A percentile compares a stretch with the other conserved stretches of the same genome.
phyloP scores from a whole-genome alignment of 2,329 filamentous ascomycete species.

The Penicillium olsonii region DNA sequence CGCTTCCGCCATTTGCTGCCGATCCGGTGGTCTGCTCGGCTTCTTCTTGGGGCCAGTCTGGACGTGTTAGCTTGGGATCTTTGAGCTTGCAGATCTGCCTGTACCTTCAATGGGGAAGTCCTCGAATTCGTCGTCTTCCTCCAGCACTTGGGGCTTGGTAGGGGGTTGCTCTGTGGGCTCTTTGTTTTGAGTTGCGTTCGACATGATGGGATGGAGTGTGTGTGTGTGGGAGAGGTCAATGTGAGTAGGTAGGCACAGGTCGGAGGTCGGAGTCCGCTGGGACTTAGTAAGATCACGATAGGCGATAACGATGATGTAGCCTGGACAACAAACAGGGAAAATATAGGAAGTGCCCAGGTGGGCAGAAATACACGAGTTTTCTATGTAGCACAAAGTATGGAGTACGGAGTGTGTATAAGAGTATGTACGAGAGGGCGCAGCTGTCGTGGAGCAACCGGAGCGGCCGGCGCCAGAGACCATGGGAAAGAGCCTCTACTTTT shows the following conservation, averaged over 20 bases:
- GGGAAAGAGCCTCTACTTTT: neutral
- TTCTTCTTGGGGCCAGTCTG: slow-evolving; percentile 93
- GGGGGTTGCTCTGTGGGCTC: slow-evolving; percentile 50
- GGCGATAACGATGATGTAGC: slow-evolving; percentile 11
- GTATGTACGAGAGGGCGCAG: too few relatives aligned
- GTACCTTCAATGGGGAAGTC: slow-evolving; percentile 95
- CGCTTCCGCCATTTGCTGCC: slow-evolving; percentile 57
- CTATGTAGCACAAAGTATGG: too few relatives aligned
- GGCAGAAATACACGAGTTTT: too few relatives aligned
- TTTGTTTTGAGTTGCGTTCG: slow-evolving; percentile 40
- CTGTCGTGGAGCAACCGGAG: too few relatives aligned
- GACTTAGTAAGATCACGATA: slow-evolving; percentile 17
- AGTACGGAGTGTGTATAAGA: too few relatives aligned
- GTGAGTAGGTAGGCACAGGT: slow-evolving; percentile 6
- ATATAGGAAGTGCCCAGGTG: too few relatives aligned
- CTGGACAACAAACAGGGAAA: too few relatives aligned
- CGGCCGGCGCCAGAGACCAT: too few relatives aligned
- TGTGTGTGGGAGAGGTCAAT: slow-evolving; percentile 6
- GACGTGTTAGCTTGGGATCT: slow-evolving; percentile 8
- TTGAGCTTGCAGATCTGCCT: neutral
- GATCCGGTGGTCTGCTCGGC: slow-evolving; percentile 65
- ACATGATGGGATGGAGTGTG: slow-evolving; percentile 44
- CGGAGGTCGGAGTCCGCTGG: slow-evolving; percentile 13
- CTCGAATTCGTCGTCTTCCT: slow-evolving; percentile 99
- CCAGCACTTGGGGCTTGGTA: slow-evolving; percentile 71